Evolutionary conservation across 1,284 basidiomycete genomes (phyloP).

Genomic region (Heterobasidion irregulare): DNA sequence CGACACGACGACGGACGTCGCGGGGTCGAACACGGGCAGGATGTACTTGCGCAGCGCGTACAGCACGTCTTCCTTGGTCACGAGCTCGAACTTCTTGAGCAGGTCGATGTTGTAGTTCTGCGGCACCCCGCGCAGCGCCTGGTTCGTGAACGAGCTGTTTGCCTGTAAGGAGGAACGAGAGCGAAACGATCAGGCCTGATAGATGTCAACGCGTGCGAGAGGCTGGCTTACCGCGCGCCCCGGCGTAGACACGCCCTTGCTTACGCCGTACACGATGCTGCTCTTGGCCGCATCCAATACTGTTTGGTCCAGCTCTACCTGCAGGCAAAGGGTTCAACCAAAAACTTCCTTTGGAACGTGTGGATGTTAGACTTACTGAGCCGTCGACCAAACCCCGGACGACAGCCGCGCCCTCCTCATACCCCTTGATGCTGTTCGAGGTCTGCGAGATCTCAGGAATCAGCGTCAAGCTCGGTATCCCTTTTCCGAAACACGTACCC

Average conservation of each 20-base stretch:
- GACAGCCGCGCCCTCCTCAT: slow-evolving; percentile 72
- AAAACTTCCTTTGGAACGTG: background rate
- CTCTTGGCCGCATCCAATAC: slow-evolving; percentile 90
- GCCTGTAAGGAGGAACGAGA: slow-evolving; percentile 39
- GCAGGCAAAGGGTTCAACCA: background rate
- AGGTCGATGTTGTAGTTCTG: slow-evolving; percentile 69
- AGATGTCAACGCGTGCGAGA: background rate
- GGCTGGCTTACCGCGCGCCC: slow-evolving; percentile 63
- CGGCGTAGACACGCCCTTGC: slow-evolving; percentile 78
- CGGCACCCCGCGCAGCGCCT: slow-evolving; percentile 75
- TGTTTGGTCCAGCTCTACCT: slow-evolving; percentile 81
- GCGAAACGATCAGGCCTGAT: background rate
- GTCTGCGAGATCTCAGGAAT: slow-evolving; percentile 37
- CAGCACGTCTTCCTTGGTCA: slow-evolving; percentile 76
- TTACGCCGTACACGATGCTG: slow-evolving; percentile 80
- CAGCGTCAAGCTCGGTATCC: background rate
- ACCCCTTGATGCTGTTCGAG: slow-evolving; percentile 83
- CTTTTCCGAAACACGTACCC: slow-evolving; percentile 40
- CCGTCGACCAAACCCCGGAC: slow-evolving; percentile 73
- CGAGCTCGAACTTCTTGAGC: slow-evolving; percentile 69
- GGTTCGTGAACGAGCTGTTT: slow-evolving; percentile 75
- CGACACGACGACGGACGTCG: slow-evolving; percentile 73
- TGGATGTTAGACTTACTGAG: slow-evolving; percentile 47
- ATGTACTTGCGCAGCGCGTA: slow-evolving; percentile 69
- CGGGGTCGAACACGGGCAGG: slow-evolving; percentile 79